A percentile compares a stretch with the other conserved stretches of the same genome.
Evolutionary conservation across 1,284 basidiomycete species (phyloP).

Genomic region (Austropuccinia psidii): DNA sequence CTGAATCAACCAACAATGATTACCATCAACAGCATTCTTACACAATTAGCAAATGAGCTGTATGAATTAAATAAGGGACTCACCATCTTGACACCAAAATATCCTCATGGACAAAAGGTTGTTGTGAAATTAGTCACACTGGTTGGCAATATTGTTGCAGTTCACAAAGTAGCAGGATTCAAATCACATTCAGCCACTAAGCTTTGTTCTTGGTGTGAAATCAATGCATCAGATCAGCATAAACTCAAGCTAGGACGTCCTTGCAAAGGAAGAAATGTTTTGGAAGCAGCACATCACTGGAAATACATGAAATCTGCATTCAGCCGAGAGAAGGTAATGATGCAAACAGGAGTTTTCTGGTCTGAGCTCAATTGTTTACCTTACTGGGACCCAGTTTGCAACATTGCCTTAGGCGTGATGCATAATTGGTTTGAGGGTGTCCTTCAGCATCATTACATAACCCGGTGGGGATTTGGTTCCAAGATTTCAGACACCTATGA

Average conservation of each 20-base stretch:
- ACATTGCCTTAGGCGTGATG: neutral
- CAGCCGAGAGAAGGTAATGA: neutral
- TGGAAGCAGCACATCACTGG: neutral
- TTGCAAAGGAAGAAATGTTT: neutral
- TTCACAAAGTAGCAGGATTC: constrained; percentile 21
- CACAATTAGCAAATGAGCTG: neutral
- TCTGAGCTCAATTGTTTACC: constrained; percentile 9
- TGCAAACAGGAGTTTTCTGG: neutral
- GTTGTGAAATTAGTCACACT: neutral
- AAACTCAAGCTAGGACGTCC: neutral
- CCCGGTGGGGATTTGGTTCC: neutral
- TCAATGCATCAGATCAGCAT: neutral
- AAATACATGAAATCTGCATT: neutral
- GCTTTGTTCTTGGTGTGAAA: constrained; percentile 1
- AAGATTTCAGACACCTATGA: too few relatives aligned
- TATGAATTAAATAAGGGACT: neutral
- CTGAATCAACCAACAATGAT: constrained; percentile 2
- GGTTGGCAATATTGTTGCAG: constrained; percentile 6
- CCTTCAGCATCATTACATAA: neutral
- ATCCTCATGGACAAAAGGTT: neutral
- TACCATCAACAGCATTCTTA: neutral
- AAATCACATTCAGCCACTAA: neutral
- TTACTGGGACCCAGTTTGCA: constrained; percentile 10
- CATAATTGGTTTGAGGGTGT: constrained; percentile 27
- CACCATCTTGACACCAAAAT: neutral